Conservation (phyloP, 2,329 filamentous ascomycete genomes). For the Sporothrix luriei region DNA sequence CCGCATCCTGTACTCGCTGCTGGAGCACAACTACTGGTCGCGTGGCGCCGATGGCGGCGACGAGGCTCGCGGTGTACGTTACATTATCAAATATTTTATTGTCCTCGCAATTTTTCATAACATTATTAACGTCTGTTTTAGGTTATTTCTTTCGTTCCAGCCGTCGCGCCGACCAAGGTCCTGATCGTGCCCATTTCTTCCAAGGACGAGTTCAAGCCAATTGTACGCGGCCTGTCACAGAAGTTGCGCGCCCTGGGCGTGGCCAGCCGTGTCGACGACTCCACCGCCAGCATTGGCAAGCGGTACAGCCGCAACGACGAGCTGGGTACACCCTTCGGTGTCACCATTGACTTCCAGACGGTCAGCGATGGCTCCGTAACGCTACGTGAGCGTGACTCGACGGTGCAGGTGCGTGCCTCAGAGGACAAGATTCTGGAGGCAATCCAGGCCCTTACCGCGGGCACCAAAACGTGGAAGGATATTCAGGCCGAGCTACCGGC, state of each 20-base stretch:
- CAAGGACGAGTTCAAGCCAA: slow-evolving; percentile 78
- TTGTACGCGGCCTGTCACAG: slow-evolving; percentile 70
- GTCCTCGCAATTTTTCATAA: not conserved
- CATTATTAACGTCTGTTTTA: slow-evolving; percentile 44
- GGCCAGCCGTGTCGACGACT: slow-evolving; percentile 86
- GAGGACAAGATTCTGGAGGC: slow-evolving; percentile 79
- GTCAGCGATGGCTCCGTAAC: slow-evolving; percentile 85
- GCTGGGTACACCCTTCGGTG: slow-evolving; percentile 87
- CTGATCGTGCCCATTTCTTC: slow-evolving; percentile 86
- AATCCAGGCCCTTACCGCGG: slow-evolving; percentile 58
- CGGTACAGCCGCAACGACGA: slow-evolving; percentile 94
- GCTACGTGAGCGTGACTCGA: slow-evolving; percentile 86
- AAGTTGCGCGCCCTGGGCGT: slow-evolving; percentile 76
- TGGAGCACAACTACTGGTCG: slow-evolving; percentile 96
- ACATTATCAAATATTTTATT: not conserved
- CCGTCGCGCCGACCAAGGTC: slow-evolving; percentile 91
- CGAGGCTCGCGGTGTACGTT: slow-evolving; percentile 81
- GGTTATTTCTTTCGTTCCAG: slow-evolving; percentile 59
- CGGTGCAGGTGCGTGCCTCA: slow-evolving; percentile 82
- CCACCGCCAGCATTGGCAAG: slow-evolving; percentile 89
- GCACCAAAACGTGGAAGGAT: slow-evolving; percentile 64
- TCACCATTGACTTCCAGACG: slow-evolving; percentile 96
- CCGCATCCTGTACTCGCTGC: slow-evolving; percentile 86
- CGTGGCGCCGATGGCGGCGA: slow-evolving; percentile 70
- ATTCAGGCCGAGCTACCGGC: slow-evolving; percentile 76